These are phyloP conservation scores for Scenedesmus sp. DNA, from an alignment of 163 green algal species.

Conservation along the genomic window DNA sequence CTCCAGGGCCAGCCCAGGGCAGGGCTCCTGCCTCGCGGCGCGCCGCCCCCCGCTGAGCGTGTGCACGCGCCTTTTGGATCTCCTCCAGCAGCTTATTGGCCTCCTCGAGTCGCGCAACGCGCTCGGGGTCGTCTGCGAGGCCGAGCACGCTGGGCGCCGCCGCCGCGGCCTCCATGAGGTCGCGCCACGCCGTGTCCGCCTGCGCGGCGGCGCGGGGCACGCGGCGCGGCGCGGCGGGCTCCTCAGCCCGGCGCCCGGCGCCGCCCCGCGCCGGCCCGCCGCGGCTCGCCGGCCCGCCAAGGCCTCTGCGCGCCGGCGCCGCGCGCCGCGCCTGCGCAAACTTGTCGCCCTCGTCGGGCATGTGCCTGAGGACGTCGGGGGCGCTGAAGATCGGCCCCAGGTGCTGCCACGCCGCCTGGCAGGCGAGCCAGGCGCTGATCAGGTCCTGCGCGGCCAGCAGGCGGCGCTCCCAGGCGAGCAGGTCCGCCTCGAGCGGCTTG, in stretches of 20 bases:
- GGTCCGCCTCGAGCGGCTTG: constrained; percentile 64
- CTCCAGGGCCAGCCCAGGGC: too few species aligned
- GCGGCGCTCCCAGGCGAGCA: constrained; percentile 66
- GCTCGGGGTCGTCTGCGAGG: constrained; percentile 65
- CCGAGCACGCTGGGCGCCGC: constrained; percentile 19
- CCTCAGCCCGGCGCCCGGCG: too few species aligned
- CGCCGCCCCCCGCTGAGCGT: too few species aligned
- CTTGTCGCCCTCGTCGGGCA: constrained; percentile 81
- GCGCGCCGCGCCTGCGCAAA: constrained; percentile 59
- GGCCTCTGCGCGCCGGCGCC: not conserved
- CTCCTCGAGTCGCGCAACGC: constrained; percentile 82
- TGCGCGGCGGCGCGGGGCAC: too few species aligned
- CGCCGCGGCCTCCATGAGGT: constrained; percentile 44
- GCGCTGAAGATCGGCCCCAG: constrained; percentile 82
- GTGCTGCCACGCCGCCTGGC: constrained; percentile 83
- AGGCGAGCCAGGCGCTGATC: constrained; percentile 79
- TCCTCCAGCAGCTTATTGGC: constrained; percentile 85
- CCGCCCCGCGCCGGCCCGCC: too few species aligned
- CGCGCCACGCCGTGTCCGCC: constrained; percentile 43
- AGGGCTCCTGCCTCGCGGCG: too few species aligned
- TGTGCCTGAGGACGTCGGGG: constrained; percentile 85
- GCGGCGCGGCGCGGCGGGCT: too few species aligned
- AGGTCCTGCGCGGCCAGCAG: constrained; percentile 71
- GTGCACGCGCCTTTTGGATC: constrained; percentile 75
- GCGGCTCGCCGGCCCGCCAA: too few species aligned